A percentile compares a stretch with the other conserved stretches of the same genome.
Evolutionary conservation across 116 monocot species (phyloP).

Genomic region (Zostera marina): DNA sequence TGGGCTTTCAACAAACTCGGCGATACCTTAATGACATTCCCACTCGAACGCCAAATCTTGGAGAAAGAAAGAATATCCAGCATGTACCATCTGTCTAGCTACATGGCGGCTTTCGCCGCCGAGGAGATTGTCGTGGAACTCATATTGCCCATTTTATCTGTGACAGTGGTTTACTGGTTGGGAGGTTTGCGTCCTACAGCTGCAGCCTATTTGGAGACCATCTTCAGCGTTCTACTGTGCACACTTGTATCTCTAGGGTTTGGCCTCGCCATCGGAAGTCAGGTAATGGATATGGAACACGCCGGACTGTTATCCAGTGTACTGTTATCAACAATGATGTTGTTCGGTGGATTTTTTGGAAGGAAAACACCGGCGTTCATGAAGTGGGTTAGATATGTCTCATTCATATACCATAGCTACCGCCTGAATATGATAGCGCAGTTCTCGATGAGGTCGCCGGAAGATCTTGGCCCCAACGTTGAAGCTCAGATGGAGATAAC

Average conservation of each 20-base stretch:
- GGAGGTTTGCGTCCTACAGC: conserved; percentile 14
- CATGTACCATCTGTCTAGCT: conserved; percentile 37
- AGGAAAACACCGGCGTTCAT: conserved; percentile 19
- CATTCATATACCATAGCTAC: conserved; percentile 14
- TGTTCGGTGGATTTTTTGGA: conserved; percentile 23
- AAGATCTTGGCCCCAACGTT: not conserved
- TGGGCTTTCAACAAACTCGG: conserved; percentile 22
- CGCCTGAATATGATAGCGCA: conserved; percentile 15
- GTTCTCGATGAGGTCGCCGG: conserved; percentile 6
- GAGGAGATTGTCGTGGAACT: conserved; percentile 32
- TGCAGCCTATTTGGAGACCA: conserved; percentile 7
- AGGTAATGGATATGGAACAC: conserved; percentile 19
- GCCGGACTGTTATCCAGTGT: conserved; percentile 17
- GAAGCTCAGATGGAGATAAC: no score
- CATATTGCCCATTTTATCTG: conserved; percentile 16
- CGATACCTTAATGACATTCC: conserved; percentile 33
- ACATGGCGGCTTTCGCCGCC: conserved; percentile 11
- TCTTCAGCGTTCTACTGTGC: conserved; percentile 7
- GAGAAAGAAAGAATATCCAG: conserved; percentile 29
- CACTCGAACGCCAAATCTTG: conserved; percentile 25
- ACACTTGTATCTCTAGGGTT: conserved; percentile 22
- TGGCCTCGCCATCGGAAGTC: conserved; percentile 24
- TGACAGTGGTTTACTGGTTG: conserved; percentile 30
- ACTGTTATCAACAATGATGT: conserved; percentile 18
- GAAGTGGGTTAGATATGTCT: conserved; percentile 25